A percentile compares a stretch with the other conserved stretches of the same genome.
Conservation (phyloP, 768 basidiomycete species). For the Strobilomyces dryophilus region DNA sequence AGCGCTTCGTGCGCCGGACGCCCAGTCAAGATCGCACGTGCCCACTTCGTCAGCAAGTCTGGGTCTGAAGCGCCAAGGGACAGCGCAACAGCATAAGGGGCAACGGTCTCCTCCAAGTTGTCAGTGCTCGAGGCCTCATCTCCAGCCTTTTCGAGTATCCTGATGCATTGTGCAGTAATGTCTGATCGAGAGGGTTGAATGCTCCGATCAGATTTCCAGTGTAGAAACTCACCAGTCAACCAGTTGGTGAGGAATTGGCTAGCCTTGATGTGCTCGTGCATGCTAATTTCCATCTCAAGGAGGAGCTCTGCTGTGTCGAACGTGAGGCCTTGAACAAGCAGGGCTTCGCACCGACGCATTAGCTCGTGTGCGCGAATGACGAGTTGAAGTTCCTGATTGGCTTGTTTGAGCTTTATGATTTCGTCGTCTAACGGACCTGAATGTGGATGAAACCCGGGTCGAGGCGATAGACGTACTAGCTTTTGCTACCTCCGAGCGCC, state of each 20-base stretch:
- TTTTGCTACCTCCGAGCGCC: too few relatives aligned
- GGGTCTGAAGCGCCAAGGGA: neutral
- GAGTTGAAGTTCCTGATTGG: too few relatives aligned
- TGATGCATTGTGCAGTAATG: neutral
- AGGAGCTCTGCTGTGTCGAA: neutral
- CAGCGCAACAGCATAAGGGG: neutral
- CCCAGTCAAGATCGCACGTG: neutral
- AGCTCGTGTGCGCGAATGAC: neutral
- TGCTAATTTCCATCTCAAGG: neutral
- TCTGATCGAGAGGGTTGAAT: neutral
- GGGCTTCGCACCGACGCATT: neutral
- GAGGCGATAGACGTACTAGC: too few relatives aligned
- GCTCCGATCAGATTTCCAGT: neutral
- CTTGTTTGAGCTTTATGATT: too few relatives aligned
- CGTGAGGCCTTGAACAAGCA: neutral
- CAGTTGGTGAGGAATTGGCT: neutral
- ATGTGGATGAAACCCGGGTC: too few relatives aligned
- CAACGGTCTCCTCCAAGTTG: neutral
- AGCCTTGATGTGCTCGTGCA: neutral
- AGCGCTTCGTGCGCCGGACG: neutral
- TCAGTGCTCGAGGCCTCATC: neutral
- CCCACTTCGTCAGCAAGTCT: neutral
- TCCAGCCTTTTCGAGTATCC: neutral
- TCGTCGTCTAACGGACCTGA: too few relatives aligned
- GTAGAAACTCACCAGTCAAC: neutral